Percentiles rank a stretch among this genome's conserved stretches.
These are phyloP conservation scores for Candolleomyces aberdarensis DNA, from an alignment of 768 basidiomycete genomes.

Conservation along the genomic window DNA sequence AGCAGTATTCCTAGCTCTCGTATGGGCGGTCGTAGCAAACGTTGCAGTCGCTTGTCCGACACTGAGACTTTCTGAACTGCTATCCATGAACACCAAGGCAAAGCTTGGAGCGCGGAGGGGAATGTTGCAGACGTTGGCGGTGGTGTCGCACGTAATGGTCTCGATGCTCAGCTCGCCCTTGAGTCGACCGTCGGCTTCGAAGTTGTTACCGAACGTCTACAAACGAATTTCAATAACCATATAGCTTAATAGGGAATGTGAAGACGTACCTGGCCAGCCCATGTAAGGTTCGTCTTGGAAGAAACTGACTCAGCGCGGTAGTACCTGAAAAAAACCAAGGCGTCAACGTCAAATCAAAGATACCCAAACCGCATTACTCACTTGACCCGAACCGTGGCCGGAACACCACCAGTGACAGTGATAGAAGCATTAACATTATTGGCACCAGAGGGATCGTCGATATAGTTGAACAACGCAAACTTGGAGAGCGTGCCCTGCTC, in stretches of 20 bases:
- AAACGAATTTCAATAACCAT: background rate
- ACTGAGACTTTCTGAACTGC: slow-evolving; percentile 7
- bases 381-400: slow-evolving; percentile 47
- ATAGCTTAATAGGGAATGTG: background rate
- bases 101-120: slow-evolving; percentile 68
- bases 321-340: slow-evolving; percentile 36
- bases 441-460: slow-evolving; percentile 56
- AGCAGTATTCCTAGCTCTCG: slow-evolving; percentile 48
- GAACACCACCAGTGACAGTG: slow-evolving; percentile 44
- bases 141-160: slow-evolving; percentile 57
- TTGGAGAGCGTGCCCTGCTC: slow-evolving; percentile 60
- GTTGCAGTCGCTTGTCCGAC: slow-evolving; percentile 32
- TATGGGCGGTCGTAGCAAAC: slow-evolving; percentile 39
- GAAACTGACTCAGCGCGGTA: slow-evolving; percentile 53
- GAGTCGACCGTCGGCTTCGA: slow-evolving; percentile 67
- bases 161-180: slow-evolving; percentile 51
- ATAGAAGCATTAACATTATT: slow-evolving; percentile 52
- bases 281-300: slow-evolving; percentile 64
- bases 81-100: slow-evolving; percentile 58
- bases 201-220: slow-evolving; percentile 59
- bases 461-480: slow-evolving; percentile 70
- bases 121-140: slow-evolving; percentile 52
- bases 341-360: slow-evolving; percentile 19
- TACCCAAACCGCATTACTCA: slow-evolving; percentile 60
- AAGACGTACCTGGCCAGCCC: slow-evolving; percentile 68